phyloP scores from a whole-genome alignment of 2,329 filamentous ascomycete genomes.

The Cladophialophora chaetospira region DNA sequence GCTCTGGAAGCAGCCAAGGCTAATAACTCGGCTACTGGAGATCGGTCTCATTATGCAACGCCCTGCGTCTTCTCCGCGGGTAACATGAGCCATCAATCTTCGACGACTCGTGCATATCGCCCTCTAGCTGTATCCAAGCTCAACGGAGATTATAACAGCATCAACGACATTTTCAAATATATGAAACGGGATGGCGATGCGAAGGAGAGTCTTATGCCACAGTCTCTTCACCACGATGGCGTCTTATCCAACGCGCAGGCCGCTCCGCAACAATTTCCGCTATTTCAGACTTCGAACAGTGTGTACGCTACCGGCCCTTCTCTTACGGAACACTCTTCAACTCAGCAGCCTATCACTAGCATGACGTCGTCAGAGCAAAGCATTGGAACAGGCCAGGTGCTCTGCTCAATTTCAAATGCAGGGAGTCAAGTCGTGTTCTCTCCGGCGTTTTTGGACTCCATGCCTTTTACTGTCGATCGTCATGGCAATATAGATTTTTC shows the following conservation, averaged over 20 bases:
- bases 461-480: not conserved
- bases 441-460: not conserved
- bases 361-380: not conserved
- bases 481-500: not conserved
- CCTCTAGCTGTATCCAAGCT: no score
- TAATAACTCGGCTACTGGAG: not conserved
- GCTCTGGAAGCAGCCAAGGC: not conserved
- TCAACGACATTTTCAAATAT: no score
- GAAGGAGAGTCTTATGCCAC: no score
- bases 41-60: not conserved
- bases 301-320: no score
- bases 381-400: not conserved
- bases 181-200: no score
- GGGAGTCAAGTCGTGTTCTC: not conserved
- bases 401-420: not conserved
- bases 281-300: no score
- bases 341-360: not conserved
- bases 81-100: not conserved
- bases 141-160: not conserved
- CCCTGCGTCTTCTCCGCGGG: not conserved
- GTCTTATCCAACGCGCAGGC: no score
- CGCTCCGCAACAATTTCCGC: no score
- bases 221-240: no score
- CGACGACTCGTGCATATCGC: no score
- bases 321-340: no score